These are phyloP conservation scores for Cutaneotrichosporon sp. DNA, from an alignment of 1,284 basidiomycete species.

Conservation along the genomic window DNA sequence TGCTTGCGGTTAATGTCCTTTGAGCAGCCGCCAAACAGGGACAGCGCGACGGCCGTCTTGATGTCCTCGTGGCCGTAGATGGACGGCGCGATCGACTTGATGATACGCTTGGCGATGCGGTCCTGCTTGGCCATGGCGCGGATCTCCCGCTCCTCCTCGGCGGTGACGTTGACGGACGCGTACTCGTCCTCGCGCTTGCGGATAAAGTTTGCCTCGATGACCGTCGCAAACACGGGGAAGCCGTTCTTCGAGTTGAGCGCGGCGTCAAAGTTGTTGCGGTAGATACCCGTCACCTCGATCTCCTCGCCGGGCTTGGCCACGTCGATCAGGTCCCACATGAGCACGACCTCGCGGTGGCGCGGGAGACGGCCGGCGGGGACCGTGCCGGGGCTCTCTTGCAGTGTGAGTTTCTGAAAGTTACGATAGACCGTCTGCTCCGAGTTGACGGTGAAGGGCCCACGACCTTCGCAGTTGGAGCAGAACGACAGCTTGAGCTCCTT, in stretches of 20 bases:
- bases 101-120: conserved; percentile 89
- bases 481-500: conserved; percentile 91
- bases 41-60: conserved; percentile 93
- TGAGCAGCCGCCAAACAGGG: conserved; percentile 85
- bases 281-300: conserved; percentile 94
- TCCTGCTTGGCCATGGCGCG: conserved; percentile 80
- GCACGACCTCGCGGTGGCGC: conserved; percentile 90
- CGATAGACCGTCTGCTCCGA: conserved; percentile 97
- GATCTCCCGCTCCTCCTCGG: conserved; percentile 93
- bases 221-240: conserved; percentile 97
- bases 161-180: conserved; percentile 90
- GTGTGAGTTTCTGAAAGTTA: conserved; percentile 98
- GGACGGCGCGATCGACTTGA: conserved; percentile 96
- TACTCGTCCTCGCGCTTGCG: conserved; percentile 94
- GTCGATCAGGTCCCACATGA: conserved; percentile 97
- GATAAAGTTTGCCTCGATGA: conserved; percentile 95
- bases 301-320: conserved; percentile 97
- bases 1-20: conserved; percentile 98
- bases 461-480: conserved; percentile 87
- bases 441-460: conserved; percentile 93
- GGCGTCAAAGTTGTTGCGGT: conserved; percentile 98
- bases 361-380: conserved; percentile 96
- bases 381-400: conserved; percentile 97
- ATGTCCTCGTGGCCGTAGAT: conserved; percentile 99
- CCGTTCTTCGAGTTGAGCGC: conserved; percentile 98